phyloP scores from a whole-genome alignment of 2,329 filamentous ascomycete genomes.

The Sporothrix globosa region DNA sequence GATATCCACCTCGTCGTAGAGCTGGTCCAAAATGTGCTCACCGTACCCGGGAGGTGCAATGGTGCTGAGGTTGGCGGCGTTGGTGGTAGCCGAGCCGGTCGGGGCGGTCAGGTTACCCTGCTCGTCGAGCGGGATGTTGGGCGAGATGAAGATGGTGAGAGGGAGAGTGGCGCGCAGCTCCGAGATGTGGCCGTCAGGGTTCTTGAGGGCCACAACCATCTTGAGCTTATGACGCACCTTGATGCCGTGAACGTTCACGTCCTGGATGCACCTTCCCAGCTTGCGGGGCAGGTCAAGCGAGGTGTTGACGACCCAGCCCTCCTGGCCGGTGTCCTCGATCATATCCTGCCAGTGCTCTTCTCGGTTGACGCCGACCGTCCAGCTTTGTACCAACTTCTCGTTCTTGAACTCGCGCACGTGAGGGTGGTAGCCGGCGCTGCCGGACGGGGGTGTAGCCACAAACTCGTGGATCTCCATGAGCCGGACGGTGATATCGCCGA shows the following conservation, averaged over 20 bases:
- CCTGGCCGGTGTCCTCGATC: constrained; percentile 68
- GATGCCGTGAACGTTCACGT: constrained; percentile 85
- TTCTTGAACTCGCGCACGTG: constrained; percentile 62
- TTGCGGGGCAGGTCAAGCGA: constrained; percentile 75
- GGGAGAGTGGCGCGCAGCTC: constrained; percentile 92
- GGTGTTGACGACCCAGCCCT: constrained; percentile 66
- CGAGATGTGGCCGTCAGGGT: constrained; percentile 91
- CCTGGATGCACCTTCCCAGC: constrained; percentile 82
- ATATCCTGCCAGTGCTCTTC: constrained; percentile 70
- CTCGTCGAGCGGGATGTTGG: constrained; percentile 85
- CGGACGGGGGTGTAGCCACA: constrained; percentile 48
- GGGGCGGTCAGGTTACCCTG: constrained; percentile 76
- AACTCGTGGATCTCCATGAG: constrained; percentile 77
- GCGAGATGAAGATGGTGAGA: constrained; percentile 92
- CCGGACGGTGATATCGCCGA: constrained; percentile 80
- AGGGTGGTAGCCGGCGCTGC: constrained; percentile 50
- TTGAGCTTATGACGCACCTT: constrained; percentile 92
- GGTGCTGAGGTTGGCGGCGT: constrained; percentile 49
- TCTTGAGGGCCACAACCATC: constrained; percentile 86
- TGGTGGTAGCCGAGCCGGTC: constrained; percentile 53
- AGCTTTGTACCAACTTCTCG: constrained; percentile 65
- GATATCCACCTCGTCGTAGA: constrained; percentile 85
- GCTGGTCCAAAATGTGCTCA: constrained; percentile 82
- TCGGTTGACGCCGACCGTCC: constrained; percentile 58
- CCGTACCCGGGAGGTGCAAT: constrained; percentile 92